Base-by-base conservation (phyloP, 2,329 filamentous ascomycete genomes). In the Graphium sp. region DNA sequence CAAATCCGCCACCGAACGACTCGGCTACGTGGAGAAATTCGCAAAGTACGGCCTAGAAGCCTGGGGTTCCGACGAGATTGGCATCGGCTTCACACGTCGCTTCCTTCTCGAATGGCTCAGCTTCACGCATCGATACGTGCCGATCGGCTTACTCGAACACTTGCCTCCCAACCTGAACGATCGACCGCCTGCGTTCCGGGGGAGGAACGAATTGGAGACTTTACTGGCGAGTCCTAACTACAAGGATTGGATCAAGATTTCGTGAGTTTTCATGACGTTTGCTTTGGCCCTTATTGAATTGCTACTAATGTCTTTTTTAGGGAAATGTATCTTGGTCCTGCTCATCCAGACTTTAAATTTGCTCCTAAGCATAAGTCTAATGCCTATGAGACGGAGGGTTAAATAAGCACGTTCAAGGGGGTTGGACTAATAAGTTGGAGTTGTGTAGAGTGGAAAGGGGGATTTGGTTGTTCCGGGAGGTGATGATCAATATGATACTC, bases 191-290 rank as follows among this genome's bases (percentile, higher is more conserved):
- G 71, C 73, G 25, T 98, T 79, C 47, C 68, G 61, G 41, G 85
- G 87, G 13, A 65, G 89, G 33, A 77, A 89, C 51, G 89, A 98
- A 30, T 53, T 98, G 46, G 89, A 98, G 65, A 92, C 82, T n/a
- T 56, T 98, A 38, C 64, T 98, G 55, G 76, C 75, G 10, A 94
- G 84, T 53, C 70, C 72, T 37, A 84, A 95, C 53, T 94, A 92
- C 56, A 79, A 77, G 56, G 89, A 98, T 52, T 98, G 89, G 89
- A 84, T 98, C 50, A 95, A 93, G 60, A 91, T 98, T 44, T 91
- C 76, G 84, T 89, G 67, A 50, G 72, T 62, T 33, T 30, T 32
- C 9, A 27, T 24, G 24, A 14, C 25, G 29, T 12, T 18, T 35
- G 18, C 15, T 11, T 14, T 29, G 22, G 28, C 12, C 29, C 26